Percentiles rank a stretch among this genome's conserved stretches.
phyloP scores from a whole-genome alignment of 176 grass and related monocot genomes.

The Bromus sterilis region DNA sequence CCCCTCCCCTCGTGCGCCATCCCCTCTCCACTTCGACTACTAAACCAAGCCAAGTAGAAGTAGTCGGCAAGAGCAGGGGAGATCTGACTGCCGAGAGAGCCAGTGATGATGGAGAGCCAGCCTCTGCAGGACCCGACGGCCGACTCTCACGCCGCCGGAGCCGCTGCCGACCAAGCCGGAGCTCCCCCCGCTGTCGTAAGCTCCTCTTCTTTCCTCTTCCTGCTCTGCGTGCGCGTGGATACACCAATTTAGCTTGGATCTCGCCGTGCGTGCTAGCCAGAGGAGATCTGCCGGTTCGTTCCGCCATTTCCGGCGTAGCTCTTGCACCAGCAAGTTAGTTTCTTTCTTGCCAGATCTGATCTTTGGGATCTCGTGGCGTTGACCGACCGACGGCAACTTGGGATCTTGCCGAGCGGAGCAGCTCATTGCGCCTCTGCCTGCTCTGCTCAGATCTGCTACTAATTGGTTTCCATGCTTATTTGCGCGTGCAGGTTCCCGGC shows the following conservation, averaged over 20 bases:
- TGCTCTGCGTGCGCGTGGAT: not conserved
- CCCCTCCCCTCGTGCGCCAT: not conserved
- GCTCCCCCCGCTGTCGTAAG: slow-evolving; percentile 31
- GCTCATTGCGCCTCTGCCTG: not conserved
- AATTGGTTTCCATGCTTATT: not conserved
- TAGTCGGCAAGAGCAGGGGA: not conserved
- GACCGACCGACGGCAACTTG: not conserved
- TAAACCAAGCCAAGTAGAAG: not conserved
- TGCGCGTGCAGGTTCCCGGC: slow-evolving; percentile 34
- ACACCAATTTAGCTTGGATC: not conserved
- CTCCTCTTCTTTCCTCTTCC: not conserved
- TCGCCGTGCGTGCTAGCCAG: not conserved
- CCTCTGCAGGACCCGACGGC: slow-evolving; percentile 37
- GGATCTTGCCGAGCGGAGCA: not conserved
- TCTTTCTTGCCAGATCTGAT: slow-evolving; percentile 20
- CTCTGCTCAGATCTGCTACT: slow-evolving; percentile 1
- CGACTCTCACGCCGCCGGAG: not conserved
- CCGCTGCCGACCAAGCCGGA: not conserved
- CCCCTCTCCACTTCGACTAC: slow-evolving; percentile 15
- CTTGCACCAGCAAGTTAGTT: not conserved
- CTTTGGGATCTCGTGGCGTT: not conserved
- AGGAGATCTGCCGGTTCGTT: not conserved
- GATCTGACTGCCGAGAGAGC: slow-evolving; percentile 9
- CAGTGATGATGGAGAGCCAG: slow-evolving; percentile 52
- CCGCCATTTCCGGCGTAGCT: not conserved